phyloP scores from a whole-genome alignment of 1,284 basidiomycete genomes.

The Termitomyces sp. region DNA sequence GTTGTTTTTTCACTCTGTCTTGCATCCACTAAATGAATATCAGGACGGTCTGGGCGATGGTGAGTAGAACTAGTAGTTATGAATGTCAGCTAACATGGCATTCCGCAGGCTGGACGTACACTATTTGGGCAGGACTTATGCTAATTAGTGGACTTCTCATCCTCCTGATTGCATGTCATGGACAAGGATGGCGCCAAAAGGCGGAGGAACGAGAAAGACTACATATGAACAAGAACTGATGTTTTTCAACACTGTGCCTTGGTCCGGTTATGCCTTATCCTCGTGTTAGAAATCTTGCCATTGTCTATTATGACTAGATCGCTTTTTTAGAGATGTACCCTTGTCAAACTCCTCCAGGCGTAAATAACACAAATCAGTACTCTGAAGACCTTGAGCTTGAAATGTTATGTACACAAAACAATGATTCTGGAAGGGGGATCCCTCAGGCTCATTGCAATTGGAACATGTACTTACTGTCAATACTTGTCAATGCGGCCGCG shows the following conservation, averaged over 20 bases:
- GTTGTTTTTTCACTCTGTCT: conserved; percentile 7
- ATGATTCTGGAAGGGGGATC: not conserved
- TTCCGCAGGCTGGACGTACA: conserved; percentile 62
- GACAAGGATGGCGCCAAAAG: conserved; percentile 36
- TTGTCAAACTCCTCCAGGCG: not conserved
- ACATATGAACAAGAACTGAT: not conserved
- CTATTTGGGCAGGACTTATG: conserved; percentile 64
- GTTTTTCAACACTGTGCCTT: not conserved
- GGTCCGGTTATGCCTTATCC: not conserved
- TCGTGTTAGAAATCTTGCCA: not conserved
- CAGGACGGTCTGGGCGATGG: conserved; percentile 39
- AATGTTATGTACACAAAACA: not conserved
- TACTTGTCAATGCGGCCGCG: too few relatives aligned
- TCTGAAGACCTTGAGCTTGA: not conserved
- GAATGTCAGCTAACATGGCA: not conserved
- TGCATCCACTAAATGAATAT: not conserved
- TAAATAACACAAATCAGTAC: not conserved
- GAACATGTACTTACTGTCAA: too few relatives aligned
- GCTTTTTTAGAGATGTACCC: not conserved
- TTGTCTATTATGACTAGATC: not conserved
- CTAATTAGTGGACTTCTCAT: conserved; percentile 48
- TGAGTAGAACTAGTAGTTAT: conserved; percentile 12
- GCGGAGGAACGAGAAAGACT: conserved; percentile 31
- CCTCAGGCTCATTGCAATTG: too few relatives aligned
- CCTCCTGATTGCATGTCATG: conserved; percentile 45